These are phyloP conservation scores for Kalanchoe fedtschenkoi DNA, from an alignment of 164 flowering plant species.

Conservation along the genomic window DNA sequence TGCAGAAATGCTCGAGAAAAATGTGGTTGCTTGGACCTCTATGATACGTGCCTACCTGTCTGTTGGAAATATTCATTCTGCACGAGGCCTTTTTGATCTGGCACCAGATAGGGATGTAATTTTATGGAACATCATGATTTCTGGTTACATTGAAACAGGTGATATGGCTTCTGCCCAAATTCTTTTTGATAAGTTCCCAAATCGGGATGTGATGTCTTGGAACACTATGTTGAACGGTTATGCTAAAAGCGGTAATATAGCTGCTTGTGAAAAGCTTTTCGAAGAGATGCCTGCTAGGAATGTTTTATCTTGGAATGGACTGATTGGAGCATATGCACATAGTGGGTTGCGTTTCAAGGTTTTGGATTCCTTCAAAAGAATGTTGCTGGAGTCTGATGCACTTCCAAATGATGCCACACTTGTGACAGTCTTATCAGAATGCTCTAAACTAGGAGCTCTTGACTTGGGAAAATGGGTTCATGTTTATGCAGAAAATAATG, in stretches of 20 bases:
- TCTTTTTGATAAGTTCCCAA: slow-evolving; percentile 46
- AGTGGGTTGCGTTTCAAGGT: slow-evolving; percentile 32
- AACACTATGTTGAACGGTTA: slow-evolving; percentile 52
- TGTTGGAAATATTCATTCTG: slow-evolving; percentile 26
- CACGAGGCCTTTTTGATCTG: slow-evolving; percentile 44
- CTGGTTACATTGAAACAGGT: slow-evolving; percentile 36
- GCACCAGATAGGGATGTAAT: slow-evolving; percentile 54
- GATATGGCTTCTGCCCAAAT: slow-evolving; percentile 37
- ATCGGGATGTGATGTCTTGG: slow-evolving; percentile 49
- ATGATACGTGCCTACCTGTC: slow-evolving; percentile 40
- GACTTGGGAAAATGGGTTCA: slow-evolving; percentile 52
- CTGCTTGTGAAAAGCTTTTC: slow-evolving; percentile 31
- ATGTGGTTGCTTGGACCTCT: slow-evolving; percentile 63
- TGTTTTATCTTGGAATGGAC: slow-evolving; percentile 64
- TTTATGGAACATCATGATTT: slow-evolving; percentile 56
- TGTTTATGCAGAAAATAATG: slow-evolving; percentile 36
- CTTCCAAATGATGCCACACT: slow-evolving; percentile 56
- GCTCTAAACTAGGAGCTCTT: slow-evolving; percentile 56
- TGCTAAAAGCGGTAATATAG: slow-evolving; percentile 30
- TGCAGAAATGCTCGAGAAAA: slow-evolving; percentile 42
- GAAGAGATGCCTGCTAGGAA: slow-evolving; percentile 53
- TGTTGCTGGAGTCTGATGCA: slow-evolving; percentile 36
- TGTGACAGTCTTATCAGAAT: slow-evolving; percentile 48
- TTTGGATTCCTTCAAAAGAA: slow-evolving; percentile 37
- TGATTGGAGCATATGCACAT: slow-evolving; percentile 49